Conservation (phyloP, 2,329 filamentous ascomycete genomes). For the Arthrobotrys musiformis region DNA sequence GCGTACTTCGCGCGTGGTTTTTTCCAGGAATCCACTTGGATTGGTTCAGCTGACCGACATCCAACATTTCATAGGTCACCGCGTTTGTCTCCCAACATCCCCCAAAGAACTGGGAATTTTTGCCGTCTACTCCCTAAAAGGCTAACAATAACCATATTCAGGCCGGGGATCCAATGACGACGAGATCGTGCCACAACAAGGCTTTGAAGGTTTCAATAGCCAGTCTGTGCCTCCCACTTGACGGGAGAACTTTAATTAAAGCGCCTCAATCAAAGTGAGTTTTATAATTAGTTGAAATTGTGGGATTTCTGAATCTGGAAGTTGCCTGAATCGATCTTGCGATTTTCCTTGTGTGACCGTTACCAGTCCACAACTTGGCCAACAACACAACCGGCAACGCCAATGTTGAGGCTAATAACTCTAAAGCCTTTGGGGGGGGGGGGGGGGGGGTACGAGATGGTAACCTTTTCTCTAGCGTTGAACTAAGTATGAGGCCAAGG, state of each 20-base stretch:
- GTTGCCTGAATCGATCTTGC: slow-evolving; percentile 5
- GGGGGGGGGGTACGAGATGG: no score
- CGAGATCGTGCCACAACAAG: neutral
- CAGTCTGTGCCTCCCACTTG: neutral
- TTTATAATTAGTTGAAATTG: neutral
- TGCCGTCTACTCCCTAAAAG: neutral
- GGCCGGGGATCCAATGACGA: neutral
- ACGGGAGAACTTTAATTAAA: neutral
- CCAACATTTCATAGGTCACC: slow-evolving; percentile 8
- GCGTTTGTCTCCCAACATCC: slow-evolving; percentile 15
- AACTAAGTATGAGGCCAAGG: no score
- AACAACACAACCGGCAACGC: slow-evolving; percentile 14
- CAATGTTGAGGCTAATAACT: neutral
- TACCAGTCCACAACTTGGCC: slow-evolving; percentile 6
- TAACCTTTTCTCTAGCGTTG: no score
- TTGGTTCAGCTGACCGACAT: slow-evolving; percentile 45
- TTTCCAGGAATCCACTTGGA: slow-evolving; percentile 19
- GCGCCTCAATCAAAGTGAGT: neutral
- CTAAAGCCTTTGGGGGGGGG: no score
- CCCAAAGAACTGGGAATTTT: neutral
- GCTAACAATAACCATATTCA: neutral
- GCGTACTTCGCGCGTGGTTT: slow-evolving; percentile 48
- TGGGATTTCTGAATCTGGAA: slow-evolving; percentile 23
- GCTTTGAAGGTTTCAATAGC: neutral
- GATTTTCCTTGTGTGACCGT: slow-evolving; percentile 21